Conservation (phyloP, 116 monocot species). For the Trichopus zeylanicus region DNA sequence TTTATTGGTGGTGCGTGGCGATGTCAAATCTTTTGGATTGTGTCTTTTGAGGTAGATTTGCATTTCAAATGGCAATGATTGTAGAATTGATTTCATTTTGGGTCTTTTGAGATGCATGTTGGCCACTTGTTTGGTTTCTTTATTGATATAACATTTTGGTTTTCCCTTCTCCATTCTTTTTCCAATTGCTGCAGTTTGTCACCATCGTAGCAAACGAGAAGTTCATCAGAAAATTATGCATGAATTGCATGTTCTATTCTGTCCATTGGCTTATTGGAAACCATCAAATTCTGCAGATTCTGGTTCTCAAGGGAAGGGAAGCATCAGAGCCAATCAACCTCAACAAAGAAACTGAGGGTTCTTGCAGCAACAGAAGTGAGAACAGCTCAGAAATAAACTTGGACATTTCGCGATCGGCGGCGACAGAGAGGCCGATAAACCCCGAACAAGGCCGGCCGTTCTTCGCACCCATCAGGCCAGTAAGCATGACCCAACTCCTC, state of each 20-base stretch:
- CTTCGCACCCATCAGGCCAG: slow-evolving; percentile 42
- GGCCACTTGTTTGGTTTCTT: neutral
- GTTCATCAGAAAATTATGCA: too few relatives aligned
- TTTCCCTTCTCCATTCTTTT: too few relatives aligned
- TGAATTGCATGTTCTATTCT: neutral
- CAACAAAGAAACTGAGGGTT: slow-evolving; percentile 93
- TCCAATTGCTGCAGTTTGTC: too few relatives aligned
- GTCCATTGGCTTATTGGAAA: too few relatives aligned
- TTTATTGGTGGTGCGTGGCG: neutral
- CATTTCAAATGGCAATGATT: neutral
- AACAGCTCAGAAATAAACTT: slow-evolving; percentile 78
- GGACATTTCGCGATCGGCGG: slow-evolving; percentile 52
- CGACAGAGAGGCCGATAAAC: slow-evolving; percentile 9
- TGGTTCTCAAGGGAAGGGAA: slow-evolving; percentile 64
- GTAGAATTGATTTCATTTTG: slow-evolving; percentile 8
- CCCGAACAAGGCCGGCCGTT: slow-evolving; percentile 26
- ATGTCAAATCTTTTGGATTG: slow-evolving; percentile 3
- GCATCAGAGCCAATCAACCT: slow-evolving; percentile 75
- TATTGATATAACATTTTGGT: slow-evolving; percentile 4
- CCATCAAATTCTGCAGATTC: slow-evolving; percentile 34
- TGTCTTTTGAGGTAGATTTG: slow-evolving; percentile 14
- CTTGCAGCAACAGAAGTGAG: slow-evolving; percentile 92
- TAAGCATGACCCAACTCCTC: slow-evolving; percentile 29
- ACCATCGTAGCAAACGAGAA: too few relatives aligned
- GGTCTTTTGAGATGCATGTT: slow-evolving; percentile 35